Evolutionary conservation across 371 early-diverging fungal genomes (phyloP), one percentile per base, ranked within the genome.

Genomic region (Funneliformis caledonium): DNA sequence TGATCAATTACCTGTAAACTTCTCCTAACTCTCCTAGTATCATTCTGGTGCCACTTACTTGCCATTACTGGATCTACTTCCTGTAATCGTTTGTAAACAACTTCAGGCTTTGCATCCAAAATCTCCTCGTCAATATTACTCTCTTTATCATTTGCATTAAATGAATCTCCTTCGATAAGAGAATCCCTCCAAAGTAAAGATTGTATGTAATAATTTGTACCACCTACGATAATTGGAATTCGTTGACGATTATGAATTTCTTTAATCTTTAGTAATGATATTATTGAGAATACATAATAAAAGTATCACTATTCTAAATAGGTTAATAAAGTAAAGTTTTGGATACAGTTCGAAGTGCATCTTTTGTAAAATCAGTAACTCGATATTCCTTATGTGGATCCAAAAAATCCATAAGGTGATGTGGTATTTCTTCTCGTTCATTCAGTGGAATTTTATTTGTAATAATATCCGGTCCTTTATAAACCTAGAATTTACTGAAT

Each of bases 171-270:
- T 16, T 77, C 83, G 26, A 79, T 82, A 60, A 94, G 84, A 0
- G 91, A 88, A 65, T 93, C 90, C 42, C 90, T 86, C 93, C 94
- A 98, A 31, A 98, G 85, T 2, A 96, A 82, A 0, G 94, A 92
- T 82, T 98, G 97, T 33, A 98, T 89, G 83, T 98, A 98, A 83
- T 98, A 98, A 82, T 97, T 92, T 0, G 98, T 98, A 45, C 99
- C 99, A 47, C 99, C 99, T 0, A 97, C 98, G 12, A 98, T 86
- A 4, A 98, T 93, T 0, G 98, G 97, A 16, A 95, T 78, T 52
- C 89, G 88, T 60, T 90, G 82, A 31, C 93, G 88, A 19, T 82
- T 80, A 59, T 95, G 92, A 56, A 98, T 91, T 2, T 90, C 88
- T 16, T 88, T 84, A 72, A 98, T 97, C 94, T 80, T 95, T 50